phyloP scores from a whole-genome alignment of 2,329 filamentous ascomycete species.

The Ceratocystis colombiana region DNA sequence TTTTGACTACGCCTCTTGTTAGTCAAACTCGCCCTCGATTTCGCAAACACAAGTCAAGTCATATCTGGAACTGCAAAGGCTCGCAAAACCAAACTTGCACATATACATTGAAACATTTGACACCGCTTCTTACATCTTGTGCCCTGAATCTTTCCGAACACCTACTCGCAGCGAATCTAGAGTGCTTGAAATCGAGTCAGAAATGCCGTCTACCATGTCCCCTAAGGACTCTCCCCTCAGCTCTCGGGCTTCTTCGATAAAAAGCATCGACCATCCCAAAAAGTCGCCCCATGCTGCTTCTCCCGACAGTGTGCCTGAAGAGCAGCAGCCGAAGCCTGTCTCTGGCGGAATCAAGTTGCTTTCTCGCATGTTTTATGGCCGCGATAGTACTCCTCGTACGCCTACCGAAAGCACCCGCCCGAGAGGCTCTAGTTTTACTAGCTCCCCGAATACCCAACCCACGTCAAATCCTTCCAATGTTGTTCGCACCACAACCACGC shows the following conservation, averaged over 20 bases:
- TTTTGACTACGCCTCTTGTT: background rate
- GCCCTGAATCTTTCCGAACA: background rate
- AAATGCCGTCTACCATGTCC: slow-evolving; percentile 21
- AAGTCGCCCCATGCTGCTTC: slow-evolving; percentile 20
- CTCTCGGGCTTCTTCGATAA: slow-evolving; percentile 25
- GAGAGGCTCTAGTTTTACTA: slow-evolving; percentile 25
- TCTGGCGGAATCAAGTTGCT: slow-evolving; percentile 24
- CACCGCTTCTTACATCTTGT: slow-evolving; percentile 1
- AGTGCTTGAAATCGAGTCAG: background rate
- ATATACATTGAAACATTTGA: background rate
- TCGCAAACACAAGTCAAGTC: background rate
- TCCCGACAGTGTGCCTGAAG: slow-evolving; percentile 18
- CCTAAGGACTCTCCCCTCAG: slow-evolving; percentile 24
- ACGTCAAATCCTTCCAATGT: slow-evolving; percentile 13
- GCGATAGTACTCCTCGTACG: slow-evolving; percentile 17
- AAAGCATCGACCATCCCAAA: slow-evolving; percentile 22
- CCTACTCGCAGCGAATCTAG: slow-evolving; percentile 1
- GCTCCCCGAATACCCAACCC: slow-evolving; percentile 17
- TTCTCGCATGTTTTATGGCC: slow-evolving; percentile 24
- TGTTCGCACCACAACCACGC: slow-evolving; percentile 21
- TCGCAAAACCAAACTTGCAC: background rate
- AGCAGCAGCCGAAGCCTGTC: slow-evolving; percentile 18
- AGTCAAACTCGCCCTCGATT: background rate
- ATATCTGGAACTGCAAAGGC: background rate
- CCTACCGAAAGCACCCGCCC: slow-evolving; percentile 22